Percentiles rank a stretch among this genome's conserved stretches.
These are phyloP conservation scores for Jatropha multifida DNA, from an alignment of 441 rosid genomes.

Conservation along the genomic window DNA sequence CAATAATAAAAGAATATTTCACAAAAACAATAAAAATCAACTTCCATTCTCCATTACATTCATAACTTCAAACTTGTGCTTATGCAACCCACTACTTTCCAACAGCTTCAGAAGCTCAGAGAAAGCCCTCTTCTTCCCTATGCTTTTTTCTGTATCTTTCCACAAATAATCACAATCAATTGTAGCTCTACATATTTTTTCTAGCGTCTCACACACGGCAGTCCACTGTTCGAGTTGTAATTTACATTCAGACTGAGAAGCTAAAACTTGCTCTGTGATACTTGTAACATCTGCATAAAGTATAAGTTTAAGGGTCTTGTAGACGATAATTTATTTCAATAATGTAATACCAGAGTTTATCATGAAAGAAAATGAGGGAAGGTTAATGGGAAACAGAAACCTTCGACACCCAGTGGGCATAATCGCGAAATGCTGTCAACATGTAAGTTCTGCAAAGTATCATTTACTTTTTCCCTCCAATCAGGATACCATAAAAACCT, in stretches of 20 bases:
- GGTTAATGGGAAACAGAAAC: constrained; percentile 28
- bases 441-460: constrained; percentile 35
- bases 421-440: constrained; percentile 34
- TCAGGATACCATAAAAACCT: constrained; percentile 61
- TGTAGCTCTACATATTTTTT: constrained; percentile 44
- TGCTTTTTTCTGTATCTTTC: constrained; percentile 57
- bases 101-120: constrained; percentile 76
- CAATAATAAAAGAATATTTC: background rate
- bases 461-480: constrained; percentile 53
- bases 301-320: constrained; percentile 9
- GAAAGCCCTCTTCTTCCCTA: constrained; percentile 77
- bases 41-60: constrained; percentile 42
- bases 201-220: constrained; percentile 51
- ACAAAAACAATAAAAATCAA: constrained; percentile 22
- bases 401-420: constrained; percentile 39
- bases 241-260: constrained; percentile 32
- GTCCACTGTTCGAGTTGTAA: constrained; percentile 52
- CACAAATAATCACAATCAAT: constrained; percentile 63
- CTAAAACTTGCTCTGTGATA: constrained; percentile 21
- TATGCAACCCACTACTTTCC: constrained; percentile 73
- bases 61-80: constrained; percentile 68
- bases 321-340: background rate
- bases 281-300: constrained; percentile 41
- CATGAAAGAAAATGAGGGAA: background rate
- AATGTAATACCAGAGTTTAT: background rate